Evolutionary conservation across 169 alveolate species (phyloP).

Genomic region (Cryptosporidium tyzzeri): DNA sequence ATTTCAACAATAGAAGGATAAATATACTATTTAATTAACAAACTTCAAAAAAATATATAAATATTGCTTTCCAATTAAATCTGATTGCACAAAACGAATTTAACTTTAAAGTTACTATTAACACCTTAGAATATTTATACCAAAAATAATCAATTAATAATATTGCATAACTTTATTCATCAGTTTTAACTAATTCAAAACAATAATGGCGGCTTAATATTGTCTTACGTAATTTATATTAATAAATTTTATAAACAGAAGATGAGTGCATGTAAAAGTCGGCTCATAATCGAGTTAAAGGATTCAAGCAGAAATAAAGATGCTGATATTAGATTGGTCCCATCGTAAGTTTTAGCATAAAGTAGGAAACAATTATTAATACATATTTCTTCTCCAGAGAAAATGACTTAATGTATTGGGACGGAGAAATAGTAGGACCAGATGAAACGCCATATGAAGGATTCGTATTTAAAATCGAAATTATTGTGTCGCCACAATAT

Average conservation of each 20-base stretch:
- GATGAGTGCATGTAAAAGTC: constrained; percentile 67
- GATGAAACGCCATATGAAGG: constrained; percentile 92
- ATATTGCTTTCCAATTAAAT: not conserved
- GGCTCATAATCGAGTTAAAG: constrained; percentile 47
- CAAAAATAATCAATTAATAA: not conserved
- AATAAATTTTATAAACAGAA: not conserved
- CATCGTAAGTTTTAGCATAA: constrained; percentile 22
- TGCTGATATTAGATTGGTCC: constrained; percentile 32
- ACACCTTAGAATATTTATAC: not conserved
- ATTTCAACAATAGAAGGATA: not conserved
- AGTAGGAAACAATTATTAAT: not conserved
- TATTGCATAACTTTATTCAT: not conserved
- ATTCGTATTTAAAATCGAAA: constrained; percentile 89
- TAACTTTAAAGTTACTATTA: no score
- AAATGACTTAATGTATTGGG: constrained; percentile 88
- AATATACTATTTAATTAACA: not conserved
- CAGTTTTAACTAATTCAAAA: not conserved
- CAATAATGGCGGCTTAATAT: not conserved
- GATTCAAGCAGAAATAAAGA: constrained; percentile 34
- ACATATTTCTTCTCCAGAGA: constrained; percentile 73
- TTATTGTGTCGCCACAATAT: constrained; percentile 90
- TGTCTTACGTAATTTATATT: not conserved
- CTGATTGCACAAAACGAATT: not conserved
- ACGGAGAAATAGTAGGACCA: constrained; percentile 92
- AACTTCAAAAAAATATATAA: no score